Conservation (phyloP, 768 basidiomycete genomes). For the Suillus spraguei region DNA sequence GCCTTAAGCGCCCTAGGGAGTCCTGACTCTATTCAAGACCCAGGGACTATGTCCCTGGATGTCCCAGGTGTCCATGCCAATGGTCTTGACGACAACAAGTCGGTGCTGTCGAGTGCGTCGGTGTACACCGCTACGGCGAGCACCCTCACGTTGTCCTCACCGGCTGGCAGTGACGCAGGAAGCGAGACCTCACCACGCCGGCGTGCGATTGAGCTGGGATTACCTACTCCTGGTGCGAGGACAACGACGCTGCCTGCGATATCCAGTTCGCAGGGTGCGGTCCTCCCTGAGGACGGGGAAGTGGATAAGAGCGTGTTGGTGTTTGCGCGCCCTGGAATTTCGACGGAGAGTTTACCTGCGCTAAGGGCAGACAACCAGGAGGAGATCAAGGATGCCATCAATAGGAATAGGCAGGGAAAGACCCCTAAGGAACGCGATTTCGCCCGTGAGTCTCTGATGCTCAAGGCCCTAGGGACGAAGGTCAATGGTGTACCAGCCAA, state of each 20-base stretch:
- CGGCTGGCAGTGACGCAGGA: constrained; percentile 18
- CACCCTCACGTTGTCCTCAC: constrained; percentile 16
- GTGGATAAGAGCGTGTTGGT: constrained; percentile 77
- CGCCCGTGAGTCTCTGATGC: constrained; percentile 11
- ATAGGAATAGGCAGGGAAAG: constrained; percentile 6
- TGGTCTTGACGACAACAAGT: constrained; percentile 20
- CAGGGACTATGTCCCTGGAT: not conserved
- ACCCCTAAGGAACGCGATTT: not conserved
- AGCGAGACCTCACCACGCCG: constrained; percentile 19
- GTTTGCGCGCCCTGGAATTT: constrained; percentile 75
- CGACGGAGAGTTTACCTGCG: constrained; percentile 67
- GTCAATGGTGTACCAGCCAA: not conserved
- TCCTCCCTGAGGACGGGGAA: constrained; percentile 27
- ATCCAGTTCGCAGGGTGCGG: constrained; percentile 6
- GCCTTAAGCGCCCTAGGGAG: constrained; percentile 22
- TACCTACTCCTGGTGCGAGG: constrained; percentile 24
- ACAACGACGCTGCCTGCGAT: constrained; percentile 40
- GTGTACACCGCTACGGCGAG: constrained; percentile 13
- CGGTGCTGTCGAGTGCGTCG: constrained; percentile 14
- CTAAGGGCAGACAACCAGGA: constrained; percentile 5
- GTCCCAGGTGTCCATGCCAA: not conserved
- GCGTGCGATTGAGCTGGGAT: constrained; percentile 19
- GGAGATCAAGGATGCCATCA: constrained; percentile 5
- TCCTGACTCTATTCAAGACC: not conserved
- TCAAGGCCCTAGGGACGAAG: constrained; percentile 11